Conservation (phyloP, 768 basidiomycete species). For the Udeniomyces megalosporus region DNA sequence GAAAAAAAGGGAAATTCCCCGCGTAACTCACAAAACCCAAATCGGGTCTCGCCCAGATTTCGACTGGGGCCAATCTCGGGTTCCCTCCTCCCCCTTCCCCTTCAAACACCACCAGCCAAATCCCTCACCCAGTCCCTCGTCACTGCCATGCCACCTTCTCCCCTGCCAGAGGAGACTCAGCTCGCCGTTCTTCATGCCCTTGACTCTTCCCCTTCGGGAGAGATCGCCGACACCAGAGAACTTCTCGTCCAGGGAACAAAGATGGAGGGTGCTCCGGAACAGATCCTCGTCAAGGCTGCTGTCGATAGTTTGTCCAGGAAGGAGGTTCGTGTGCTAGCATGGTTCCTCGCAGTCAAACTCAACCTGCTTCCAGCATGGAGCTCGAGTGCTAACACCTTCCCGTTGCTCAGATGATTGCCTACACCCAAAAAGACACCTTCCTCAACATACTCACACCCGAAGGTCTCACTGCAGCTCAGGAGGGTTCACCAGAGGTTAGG, state of each 20-base stretch:
- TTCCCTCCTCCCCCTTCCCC: not conserved
- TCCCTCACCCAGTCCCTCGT: not conserved
- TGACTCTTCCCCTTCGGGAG: conserved; percentile 32
- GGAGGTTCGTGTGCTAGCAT: conserved; percentile 40
- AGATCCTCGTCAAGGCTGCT: conserved; percentile 71
- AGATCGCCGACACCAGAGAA: conserved; percentile 52
- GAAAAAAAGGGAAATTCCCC: no score
- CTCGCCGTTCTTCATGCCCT: conserved; percentile 61
- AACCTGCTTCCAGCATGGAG: no score
- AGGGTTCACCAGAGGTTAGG: conserved; percentile 87
- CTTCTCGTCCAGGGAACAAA: conserved; percentile 51
- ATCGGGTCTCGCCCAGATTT: no score
- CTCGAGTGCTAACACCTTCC: no score
- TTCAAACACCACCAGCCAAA: not conserved
- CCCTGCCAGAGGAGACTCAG: conserved; percentile 46
- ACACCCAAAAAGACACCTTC: conserved; percentile 45
- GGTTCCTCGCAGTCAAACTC: no score
- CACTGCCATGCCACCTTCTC: conserved; percentile 1
- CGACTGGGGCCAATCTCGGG: no score
- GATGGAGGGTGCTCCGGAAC: conserved; percentile 39
- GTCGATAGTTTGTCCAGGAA: conserved; percentile 77
- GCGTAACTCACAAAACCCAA: no score
- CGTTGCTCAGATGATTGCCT: conserved; percentile 51
- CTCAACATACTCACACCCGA: conserved; percentile 64
- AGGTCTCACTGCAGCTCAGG: conserved; percentile 55